Percentiles rank a stretch among this genome's conserved stretches.
These are phyloP conservation scores for Pseudocercospora eumusae DNA, from an alignment of 2,329 filamentous ascomycete genomes.

Conservation along the genomic window DNA sequence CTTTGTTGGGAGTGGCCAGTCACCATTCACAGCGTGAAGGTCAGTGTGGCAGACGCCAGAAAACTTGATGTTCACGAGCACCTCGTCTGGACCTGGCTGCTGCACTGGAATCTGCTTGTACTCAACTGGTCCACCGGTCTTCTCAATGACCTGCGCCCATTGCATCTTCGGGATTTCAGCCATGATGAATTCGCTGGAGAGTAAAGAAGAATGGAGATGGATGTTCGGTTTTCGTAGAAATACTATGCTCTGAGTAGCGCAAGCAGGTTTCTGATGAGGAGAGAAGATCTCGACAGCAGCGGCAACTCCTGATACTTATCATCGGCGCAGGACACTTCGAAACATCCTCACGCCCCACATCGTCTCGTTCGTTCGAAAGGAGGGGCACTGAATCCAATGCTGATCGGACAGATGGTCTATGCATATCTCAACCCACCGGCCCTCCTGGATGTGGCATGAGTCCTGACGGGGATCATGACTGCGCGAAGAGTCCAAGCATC, in stretches of 20 bases:
- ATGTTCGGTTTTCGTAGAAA: slow-evolving; percentile 14
- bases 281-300: slow-evolving; percentile 8
- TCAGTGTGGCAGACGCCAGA: slow-evolving; percentile 91
- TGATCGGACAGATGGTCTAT: slow-evolving; percentile 27
- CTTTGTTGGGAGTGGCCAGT: slow-evolving; percentile 85
- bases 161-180: slow-evolving; percentile 73
- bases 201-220: slow-evolving; percentile 9
- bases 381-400: slow-evolving; percentile 22
- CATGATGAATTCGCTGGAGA: slow-evolving; percentile 28
- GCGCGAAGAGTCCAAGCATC: slow-evolving; percentile 18
- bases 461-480: slow-evolving; percentile 19
- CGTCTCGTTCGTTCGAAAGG: slow-evolving; percentile 22
- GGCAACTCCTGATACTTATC: slow-evolving; percentile 23
- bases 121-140: slow-evolving; percentile 67
- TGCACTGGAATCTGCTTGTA: slow-evolving; percentile 82
- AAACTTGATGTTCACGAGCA: slow-evolving; percentile 88
- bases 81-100: slow-evolving; percentile 82
- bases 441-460: slow-evolving; percentile 22
- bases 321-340: slow-evolving; percentile 2
- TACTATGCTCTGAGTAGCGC: slow-evolving; percentile 13
- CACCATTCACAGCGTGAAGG: slow-evolving; percentile 76
- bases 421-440: slow-evolving; percentile 17
- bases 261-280: slow-evolving; percentile 7
- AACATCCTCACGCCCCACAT: slow-evolving; percentile 17
- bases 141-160: slow-evolving; percentile 88